These are phyloP conservation scores for Tylopilus cervinicoccineus DNA, from an alignment of 768 basidiomycete genomes.

Conservation along the genomic window DNA sequence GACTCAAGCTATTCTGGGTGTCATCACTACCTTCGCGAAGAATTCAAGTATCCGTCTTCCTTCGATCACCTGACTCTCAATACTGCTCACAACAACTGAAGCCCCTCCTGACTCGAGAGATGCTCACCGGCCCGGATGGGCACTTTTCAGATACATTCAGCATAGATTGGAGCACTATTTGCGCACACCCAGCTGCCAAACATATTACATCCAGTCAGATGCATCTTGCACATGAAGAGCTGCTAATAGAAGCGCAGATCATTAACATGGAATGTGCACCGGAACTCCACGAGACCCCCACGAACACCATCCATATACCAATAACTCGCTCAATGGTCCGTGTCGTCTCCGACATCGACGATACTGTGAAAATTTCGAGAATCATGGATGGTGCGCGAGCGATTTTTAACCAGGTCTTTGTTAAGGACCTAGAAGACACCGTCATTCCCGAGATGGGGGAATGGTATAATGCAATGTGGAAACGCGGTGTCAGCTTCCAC, in stretches of 20 bases:
- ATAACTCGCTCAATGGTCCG: slow-evolving; percentile 65
- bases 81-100: slow-evolving; percentile 25
- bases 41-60: slow-evolving; percentile 60
- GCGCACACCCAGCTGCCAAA: slow-evolving; percentile 52
- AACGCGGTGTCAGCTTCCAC: slow-evolving; percentile 72
- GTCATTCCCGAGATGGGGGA: slow-evolving; percentile 80
- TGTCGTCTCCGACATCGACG: slow-evolving; percentile 91
- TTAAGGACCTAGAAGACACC: slow-evolving; percentile 74
- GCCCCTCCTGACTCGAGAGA: slow-evolving; percentile 48
- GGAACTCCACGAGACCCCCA: slow-evolving; percentile 34
- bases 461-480: slow-evolving; percentile 71
- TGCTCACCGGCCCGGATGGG: slow-evolving; percentile 65
- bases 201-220: slow-evolving; percentile 56
- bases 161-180: slow-evolving; percentile 68
- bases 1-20: slow-evolving; percentile 80
- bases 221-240: slow-evolving; percentile 42
- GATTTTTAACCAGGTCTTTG: slow-evolving; percentile 90
- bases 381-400: slow-evolving; percentile 76
- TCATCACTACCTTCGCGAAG: slow-evolving; percentile 60
- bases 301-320: slow-evolving; percentile 34
- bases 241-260: slow-evolving; percentile 53
- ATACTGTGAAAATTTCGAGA: slow-evolving; percentile 70
- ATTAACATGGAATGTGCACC: slow-evolving; percentile 37
- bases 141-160: slow-evolving; percentile 63
- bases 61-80: slow-evolving; percentile 22